phyloP scores from a whole-genome alignment of 768 basidiomycete genomes.

The Russula griseocarnosa region DNA sequence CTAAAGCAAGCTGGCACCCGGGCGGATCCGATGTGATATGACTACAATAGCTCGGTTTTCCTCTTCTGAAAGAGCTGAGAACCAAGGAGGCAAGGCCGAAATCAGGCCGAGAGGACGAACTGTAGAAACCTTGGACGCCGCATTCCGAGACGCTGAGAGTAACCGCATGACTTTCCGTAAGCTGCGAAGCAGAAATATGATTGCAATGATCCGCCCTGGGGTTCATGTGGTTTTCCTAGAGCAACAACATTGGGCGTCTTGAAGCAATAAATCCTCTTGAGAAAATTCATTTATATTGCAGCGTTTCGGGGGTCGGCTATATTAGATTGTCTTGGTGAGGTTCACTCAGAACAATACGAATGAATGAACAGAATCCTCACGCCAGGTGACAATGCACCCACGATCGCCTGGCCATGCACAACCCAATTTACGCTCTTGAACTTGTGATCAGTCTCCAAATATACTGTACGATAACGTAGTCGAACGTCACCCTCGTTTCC shows the following conservation, averaged over 20 bases:
- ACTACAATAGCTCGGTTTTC: slow-evolving; percentile 26
- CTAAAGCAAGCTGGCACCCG: neutral
- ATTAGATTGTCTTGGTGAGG: slow-evolving; percentile 8
- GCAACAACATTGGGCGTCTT: neutral
- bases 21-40: slow-evolving; percentile 4
- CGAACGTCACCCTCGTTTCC: slow-evolving; percentile 31
- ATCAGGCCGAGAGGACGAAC: neutral
- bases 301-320: slow-evolving; percentile 25
- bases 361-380: slow-evolving; percentile 12
- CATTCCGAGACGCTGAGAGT: slow-evolving; percentile 29
- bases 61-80: slow-evolving; percentile 31
- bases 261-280: slow-evolving; percentile 12
- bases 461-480: slow-evolving; percentile 6
- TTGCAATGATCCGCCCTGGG: slow-evolving; percentile 31
- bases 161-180: slow-evolving; percentile 24
- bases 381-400: slow-evolving; percentile 11
- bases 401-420: slow-evolving; percentile 23
- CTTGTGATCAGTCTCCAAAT: slow-evolving; percentile 28
- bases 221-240: slow-evolving; percentile 28
- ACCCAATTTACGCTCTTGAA: slow-evolving; percentile 18
- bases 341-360: neutral
- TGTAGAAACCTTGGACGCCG: slow-evolving; percentile 27
- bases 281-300: slow-evolving; percentile 33
- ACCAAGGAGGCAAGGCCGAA: neutral
- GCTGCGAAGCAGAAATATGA: slow-evolving; percentile 28